Percentiles rank a stretch among this genome's conserved stretches.
Conservation (phyloP, 1,284 basidiomycete species). For the Fomitopsis pinicola region DNA sequence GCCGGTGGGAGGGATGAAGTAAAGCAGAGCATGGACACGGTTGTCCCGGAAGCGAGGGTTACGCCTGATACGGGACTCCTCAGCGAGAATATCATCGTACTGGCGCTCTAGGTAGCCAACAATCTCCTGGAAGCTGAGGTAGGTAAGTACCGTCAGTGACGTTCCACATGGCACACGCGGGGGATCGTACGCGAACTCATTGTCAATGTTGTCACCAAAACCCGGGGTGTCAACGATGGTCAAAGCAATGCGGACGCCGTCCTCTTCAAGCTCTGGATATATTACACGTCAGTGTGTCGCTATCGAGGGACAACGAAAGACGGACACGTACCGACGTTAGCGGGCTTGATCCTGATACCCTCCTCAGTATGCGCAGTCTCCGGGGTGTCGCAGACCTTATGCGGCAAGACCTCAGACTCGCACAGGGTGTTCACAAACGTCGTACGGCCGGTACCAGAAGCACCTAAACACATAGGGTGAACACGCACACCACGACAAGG, state of each 20-base stretch:
- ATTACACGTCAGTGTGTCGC: not conserved
- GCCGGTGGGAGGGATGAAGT: conserved; percentile 96
- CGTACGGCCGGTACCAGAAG: conserved; percentile 93
- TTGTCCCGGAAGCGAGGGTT: conserved; percentile 99
- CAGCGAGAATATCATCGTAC: conserved; percentile 98
- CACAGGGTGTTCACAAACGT: conserved; percentile 98
- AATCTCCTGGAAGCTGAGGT: conserved; percentile 87
- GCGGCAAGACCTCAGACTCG: conserved; percentile 84
- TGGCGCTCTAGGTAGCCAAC: conserved; percentile 96
- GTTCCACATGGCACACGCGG: not conserved
- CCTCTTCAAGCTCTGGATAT: conserved; percentile 88
- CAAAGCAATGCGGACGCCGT: conserved; percentile 95
- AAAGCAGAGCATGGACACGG: conserved; percentile 91
- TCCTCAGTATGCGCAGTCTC: conserved; percentile 93
- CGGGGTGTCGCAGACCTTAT: conserved; percentile 85
- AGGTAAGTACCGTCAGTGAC: not conserved
- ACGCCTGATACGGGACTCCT: conserved; percentile 99
- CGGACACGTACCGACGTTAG: conserved; percentile 77
- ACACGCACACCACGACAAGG: not conserved
- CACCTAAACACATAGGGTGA: conserved; percentile 51
- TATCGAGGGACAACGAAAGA: not conserved
- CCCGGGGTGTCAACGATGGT: conserved; percentile 99
- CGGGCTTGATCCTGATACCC: conserved; percentile 94
- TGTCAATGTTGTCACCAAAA: conserved; percentile 99
- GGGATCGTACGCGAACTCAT: conserved; percentile 85